Evolutionary conservation across 495 filamentous ascomycete species (phyloP).

Genomic region (Xylaria sp.): DNA sequence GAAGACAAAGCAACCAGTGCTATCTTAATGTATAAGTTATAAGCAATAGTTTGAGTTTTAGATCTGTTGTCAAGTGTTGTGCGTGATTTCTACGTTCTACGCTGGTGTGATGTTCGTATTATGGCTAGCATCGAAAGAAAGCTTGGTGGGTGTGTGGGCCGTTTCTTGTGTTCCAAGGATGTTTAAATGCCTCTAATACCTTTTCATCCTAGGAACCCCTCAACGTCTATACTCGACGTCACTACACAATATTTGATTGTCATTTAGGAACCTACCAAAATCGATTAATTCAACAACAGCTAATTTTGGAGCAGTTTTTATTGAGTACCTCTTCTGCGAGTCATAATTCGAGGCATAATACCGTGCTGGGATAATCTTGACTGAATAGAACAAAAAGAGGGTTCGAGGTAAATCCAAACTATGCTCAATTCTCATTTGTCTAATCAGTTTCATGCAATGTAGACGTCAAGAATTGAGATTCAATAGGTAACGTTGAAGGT

Average conservation of each 20-base stretch:
- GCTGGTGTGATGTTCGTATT: background rate
- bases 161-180: background rate
- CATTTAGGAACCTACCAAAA: background rate
- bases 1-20: background rate
- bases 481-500: constrained; percentile 9
- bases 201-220: constrained; percentile 6
- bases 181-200: background rate
- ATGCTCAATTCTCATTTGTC: background rate
- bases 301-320: background rate
- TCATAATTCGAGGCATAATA: background rate
- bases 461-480: background rate
- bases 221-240: background rate
- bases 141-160: background rate
- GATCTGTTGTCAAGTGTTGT: background rate
- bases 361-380: background rate
- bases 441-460: background rate
- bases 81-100: background rate
- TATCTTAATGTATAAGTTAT: background rate
- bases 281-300: background rate
- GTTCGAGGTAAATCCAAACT: background rate
- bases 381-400: background rate
- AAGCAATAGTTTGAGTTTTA: background rate
- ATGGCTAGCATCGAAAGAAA: background rate
- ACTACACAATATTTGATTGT: background rate
- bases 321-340: background rate